Evolutionary conservation across 768 basidiomycete species (phyloP), one percentile per base, ranked within the genome.

Genomic region (Tricholoma sp.): DNA sequence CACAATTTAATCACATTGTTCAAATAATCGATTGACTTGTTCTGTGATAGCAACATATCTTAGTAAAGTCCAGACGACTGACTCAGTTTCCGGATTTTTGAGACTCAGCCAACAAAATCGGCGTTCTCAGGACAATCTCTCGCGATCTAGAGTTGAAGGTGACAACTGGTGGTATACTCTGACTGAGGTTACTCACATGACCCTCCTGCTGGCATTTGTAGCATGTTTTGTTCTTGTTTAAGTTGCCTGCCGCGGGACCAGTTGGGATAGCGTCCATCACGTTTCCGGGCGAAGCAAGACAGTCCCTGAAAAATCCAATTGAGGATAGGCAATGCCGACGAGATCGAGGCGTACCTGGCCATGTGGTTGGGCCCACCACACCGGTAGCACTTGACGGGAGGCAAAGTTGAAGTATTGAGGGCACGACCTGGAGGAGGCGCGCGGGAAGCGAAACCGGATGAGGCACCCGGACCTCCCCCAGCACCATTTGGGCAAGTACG

Each of bases 351-450:
- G 51, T 69, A 89, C 89, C 81, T 85, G 11, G 90, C 91, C 80
- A 91, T 83, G 68, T 92, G 90, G 74, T 94, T 95, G 12, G 88
- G 84, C 27, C 90, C 90, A 47, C 91, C 91, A 67, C 94, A 96
- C 51, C 89, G 84, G 71, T 89, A 94, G 67, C 93, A 96, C 72
- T 89, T 91, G 52, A 94, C 85, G 16, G 89, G 86, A 52, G 89
- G 89, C 50, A 91, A 74, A 50, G 88, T 83, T 19, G 89, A 85
- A 14, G 83, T 86, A 66, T 91, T 89, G 61, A 91, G 73, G 24
- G 76, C 79, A 60, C 89, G 86, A 46, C 91, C 89, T 21, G 88
- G 84, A 54, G 89, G 88, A 35, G 89, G 82, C 52, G 81, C 77
- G 52, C 90, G 88, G 49, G 85, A 78, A 45, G 81, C 82, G 66